A percentile compares a stretch with the other conserved stretches of the same genome.
These are phyloP conservation scores for Emericellopsis terricola DNA, from an alignment of 495 filamentous ascomycete species.

Conservation along the genomic window DNA sequence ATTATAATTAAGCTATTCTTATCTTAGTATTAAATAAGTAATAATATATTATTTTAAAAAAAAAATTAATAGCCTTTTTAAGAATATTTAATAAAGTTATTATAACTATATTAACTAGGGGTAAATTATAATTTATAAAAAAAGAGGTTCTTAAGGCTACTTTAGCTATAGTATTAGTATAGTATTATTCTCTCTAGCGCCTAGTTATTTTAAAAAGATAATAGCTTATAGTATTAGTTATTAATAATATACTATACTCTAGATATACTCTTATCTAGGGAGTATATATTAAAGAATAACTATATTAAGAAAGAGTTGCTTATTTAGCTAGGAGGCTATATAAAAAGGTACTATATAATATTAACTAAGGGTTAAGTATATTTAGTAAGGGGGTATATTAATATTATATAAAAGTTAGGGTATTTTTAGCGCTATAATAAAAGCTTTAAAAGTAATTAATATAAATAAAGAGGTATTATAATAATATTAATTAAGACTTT, in stretches of 20 bases:
- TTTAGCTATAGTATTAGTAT: too few species aligned
- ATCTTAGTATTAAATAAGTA: not conserved
- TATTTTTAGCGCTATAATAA: too few species aligned
- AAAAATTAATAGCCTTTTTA: not conserved
- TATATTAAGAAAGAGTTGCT: too few species aligned
- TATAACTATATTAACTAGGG: not conserved
- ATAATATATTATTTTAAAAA: not conserved
- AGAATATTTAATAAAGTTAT: not conserved
- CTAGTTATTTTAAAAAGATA: not conserved
- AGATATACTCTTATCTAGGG: not conserved
- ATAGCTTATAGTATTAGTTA: too few species aligned
- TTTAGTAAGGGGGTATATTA: too few species aligned
- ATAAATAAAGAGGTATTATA: too few species aligned
- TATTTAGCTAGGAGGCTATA: too few species aligned
- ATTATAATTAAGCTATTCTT: not conserved
- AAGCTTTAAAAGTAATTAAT: too few species aligned
- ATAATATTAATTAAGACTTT: too few species aligned
- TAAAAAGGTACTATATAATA: too few species aligned
- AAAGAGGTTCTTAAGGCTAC: not conserved
- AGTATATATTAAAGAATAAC: not conserved
- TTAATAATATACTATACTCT: not conserved
- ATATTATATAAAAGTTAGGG: too few species aligned
- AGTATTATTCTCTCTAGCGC: not conserved
- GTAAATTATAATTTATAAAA: not conserved
- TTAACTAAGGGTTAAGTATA: too few species aligned